Conservation (phyloP, 768 basidiomycete species). For the Macrolepiota dolichaula region DNA sequence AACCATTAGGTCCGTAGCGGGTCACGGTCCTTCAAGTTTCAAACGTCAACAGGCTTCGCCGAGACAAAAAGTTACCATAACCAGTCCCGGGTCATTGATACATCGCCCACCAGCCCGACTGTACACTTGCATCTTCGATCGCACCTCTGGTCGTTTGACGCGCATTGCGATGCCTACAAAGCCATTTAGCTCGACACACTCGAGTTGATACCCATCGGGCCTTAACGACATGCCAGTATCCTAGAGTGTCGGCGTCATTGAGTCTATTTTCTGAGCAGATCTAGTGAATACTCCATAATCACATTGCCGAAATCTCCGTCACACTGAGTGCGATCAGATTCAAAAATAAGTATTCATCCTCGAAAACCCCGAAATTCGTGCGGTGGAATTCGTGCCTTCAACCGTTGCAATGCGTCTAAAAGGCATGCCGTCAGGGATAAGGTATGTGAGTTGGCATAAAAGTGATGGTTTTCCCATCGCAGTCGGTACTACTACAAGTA, state of each 20-base stretch:
- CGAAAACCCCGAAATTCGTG: conserved; percentile 5
- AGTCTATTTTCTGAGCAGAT: conserved; percentile 4
- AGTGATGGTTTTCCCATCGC: conserved; percentile 4
- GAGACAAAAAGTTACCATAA: background rate
- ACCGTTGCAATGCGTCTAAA: background rate
- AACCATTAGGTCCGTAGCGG: background rate
- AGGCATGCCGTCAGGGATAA: background rate
- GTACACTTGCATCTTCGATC: background rate
- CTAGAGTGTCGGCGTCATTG: background rate
- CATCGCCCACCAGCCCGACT: background rate
- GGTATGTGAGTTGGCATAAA: conserved; percentile 8
- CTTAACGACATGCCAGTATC: no score
- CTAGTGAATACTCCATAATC: background rate
- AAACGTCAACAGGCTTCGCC: background rate
- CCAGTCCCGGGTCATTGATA: background rate
- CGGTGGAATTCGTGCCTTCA: background rate
- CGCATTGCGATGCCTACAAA: background rate
- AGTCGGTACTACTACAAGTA: conserved; percentile 2
- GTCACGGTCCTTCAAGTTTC: background rate
- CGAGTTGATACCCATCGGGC: background rate
- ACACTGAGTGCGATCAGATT: background rate
- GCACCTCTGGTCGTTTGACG: background rate
- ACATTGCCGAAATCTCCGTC: conserved; percentile 2
- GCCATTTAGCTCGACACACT: background rate
- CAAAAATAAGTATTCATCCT: conserved; percentile 2